A percentile compares a stretch with the other conserved stretches of the same genome.
Conservation (phyloP, 805 yeast genomes). For the Kodamaea hsintzibuensis region DNA sequence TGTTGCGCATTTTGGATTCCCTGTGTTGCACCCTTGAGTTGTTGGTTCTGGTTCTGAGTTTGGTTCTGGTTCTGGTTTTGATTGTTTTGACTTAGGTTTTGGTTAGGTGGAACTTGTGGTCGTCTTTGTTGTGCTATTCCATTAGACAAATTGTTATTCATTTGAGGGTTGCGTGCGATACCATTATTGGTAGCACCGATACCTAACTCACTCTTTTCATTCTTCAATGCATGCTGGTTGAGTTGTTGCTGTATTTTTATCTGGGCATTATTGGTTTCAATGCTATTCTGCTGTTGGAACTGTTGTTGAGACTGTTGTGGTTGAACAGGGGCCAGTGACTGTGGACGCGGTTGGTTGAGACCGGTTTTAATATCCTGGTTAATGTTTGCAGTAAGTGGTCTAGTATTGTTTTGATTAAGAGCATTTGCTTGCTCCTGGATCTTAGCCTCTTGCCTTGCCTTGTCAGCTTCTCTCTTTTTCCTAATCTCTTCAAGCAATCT, state of each 20-base stretch:
- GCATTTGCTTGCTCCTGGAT: constrained; percentile 36
- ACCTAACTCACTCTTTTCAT: background rate
- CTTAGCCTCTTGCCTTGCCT: constrained; percentile 42
- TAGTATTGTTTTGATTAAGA: constrained; percentile 34
- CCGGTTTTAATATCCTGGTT: constrained; percentile 9
- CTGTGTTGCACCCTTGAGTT: background rate
- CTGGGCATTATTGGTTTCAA: background rate
- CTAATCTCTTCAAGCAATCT: constrained; percentile 87
- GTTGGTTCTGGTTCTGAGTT: constrained; percentile 7
- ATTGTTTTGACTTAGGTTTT: too few relatives aligned
- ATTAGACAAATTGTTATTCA: background rate
- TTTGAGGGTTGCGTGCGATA: background rate
- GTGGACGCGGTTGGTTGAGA: constrained; percentile 18
- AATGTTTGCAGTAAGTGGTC: constrained; percentile 25
- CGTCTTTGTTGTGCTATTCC: background rate
- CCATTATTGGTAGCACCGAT: background rate
- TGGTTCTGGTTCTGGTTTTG: too few relatives aligned
- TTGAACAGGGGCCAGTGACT: constrained; percentile 29
- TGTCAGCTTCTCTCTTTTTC: constrained; percentile 54
- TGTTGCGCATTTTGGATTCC: background rate
- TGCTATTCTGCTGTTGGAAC: constrained; percentile 1
- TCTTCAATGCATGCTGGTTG: background rate
- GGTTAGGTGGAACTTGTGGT: background rate
- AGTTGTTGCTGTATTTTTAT: background rate
- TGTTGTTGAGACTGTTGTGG: constrained; percentile 20